phyloP scores from a whole-genome alignment of 2,329 filamentous ascomycete genomes.

The Acephala macrosclerotiorum region DNA sequence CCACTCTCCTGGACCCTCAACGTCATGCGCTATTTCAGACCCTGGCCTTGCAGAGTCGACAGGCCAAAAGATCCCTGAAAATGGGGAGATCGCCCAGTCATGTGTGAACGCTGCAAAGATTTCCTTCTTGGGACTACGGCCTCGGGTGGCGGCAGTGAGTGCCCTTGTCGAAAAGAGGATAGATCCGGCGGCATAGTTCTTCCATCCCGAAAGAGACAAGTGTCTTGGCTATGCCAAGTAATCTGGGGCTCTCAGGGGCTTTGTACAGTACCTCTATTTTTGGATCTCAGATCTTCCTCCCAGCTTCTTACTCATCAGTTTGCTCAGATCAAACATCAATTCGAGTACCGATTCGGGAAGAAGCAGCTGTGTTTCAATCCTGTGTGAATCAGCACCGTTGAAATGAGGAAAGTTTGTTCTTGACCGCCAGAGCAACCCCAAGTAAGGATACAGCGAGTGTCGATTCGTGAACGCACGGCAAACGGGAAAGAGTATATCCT shows the following conservation, averaged over 20 bases:
- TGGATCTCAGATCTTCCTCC: not conserved
- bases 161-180: not conserved
- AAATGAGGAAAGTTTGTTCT: not conserved
- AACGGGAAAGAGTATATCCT: not conserved
- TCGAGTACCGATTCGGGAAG: not conserved
- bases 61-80: not conserved
- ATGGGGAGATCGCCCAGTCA: not conserved
- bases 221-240: not conserved
- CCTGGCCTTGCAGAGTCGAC: not conserved
- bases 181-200: not conserved
- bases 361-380: not conserved
- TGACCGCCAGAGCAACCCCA: not conserved
- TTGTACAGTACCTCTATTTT: not conserved
- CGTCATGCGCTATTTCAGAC: constrained; percentile 3
- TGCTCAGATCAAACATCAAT: not conserved
- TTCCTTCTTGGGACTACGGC: not conserved
- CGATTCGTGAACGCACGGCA: not conserved
- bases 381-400: not conserved
- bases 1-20: not conserved
- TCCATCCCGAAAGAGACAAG: not conserved
- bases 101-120: not conserved
- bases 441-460: not conserved
- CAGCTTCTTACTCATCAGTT: not conserved
- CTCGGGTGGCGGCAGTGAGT: not conserved
- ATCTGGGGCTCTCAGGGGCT: not conserved